These are phyloP conservation scores for Metschnikowia hibisci DNA, from an alignment of 805 yeast species.

Conservation along the genomic window DNA sequence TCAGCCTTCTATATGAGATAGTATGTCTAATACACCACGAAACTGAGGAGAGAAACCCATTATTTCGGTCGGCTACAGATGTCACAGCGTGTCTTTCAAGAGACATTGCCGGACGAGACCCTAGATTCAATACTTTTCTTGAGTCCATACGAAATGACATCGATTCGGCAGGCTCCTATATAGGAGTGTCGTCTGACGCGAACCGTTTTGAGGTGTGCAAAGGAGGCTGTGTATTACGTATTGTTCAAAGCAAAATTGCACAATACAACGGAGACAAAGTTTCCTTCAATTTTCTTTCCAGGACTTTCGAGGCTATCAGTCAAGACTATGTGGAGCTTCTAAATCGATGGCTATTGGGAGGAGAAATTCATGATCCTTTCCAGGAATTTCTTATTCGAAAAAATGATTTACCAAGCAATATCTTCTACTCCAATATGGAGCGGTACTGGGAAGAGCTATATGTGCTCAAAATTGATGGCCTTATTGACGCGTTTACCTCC, in stretches of 20 bases:
- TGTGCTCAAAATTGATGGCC: constrained; percentile 68
- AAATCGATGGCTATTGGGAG: constrained; percentile 74
- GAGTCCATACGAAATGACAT: constrained; percentile 39
- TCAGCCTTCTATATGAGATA: constrained; percentile 58
- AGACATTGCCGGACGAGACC: constrained; percentile 12
- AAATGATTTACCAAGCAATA: constrained; percentile 23
- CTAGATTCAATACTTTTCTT: constrained; percentile 31
- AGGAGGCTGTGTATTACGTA: constrained; percentile 71
- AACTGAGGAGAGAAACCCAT: constrained; percentile 34
- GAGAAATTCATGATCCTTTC: constrained; percentile 71
- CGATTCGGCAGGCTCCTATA: constrained; percentile 40
- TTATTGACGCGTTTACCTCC: constrained; percentile 60
- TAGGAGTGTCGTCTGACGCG: constrained; percentile 48
- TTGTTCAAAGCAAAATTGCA: constrained; percentile 56
- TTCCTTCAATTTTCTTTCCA: constrained; percentile 48
- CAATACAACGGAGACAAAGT: constrained; percentile 62
- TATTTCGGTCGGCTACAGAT: constrained; percentile 12
- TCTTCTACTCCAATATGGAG: constrained; percentile 44
- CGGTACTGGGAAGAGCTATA: constrained; percentile 74
- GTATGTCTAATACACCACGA: constrained; percentile 48
- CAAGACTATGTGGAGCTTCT: constrained; percentile 62
- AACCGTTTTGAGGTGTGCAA: constrained; percentile 53
- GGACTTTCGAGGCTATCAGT: constrained; percentile 57
- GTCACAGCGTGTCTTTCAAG: constrained; percentile 12
- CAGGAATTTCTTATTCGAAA: constrained; percentile 70